Conservation (phyloP, 2,329 filamentous ascomycete genomes). For the Cylindrodendrum hubeiense region DNA sequence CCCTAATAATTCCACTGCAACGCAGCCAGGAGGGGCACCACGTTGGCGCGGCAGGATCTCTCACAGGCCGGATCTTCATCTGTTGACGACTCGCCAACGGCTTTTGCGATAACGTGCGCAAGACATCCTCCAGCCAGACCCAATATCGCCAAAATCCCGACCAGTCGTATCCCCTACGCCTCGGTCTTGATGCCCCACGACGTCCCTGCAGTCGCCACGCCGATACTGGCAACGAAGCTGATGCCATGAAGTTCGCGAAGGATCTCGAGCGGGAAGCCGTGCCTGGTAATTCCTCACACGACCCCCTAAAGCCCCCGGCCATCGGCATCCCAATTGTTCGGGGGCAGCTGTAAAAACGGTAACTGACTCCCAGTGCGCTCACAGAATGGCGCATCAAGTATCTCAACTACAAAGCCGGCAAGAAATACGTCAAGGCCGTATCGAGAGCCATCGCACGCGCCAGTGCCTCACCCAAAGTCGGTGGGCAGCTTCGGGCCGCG, state of each 20-base stretch:
- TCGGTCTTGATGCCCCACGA: conserved; percentile 31
- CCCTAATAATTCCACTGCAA: conserved; percentile 7
- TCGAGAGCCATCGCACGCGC: conserved; percentile 76
- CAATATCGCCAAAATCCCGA: not conserved
- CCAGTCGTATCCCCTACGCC: conserved; percentile 11
- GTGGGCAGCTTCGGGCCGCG: conserved; percentile 49
- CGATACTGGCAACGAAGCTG: conserved; percentile 24
- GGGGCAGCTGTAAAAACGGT: not conserved
- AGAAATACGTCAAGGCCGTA: conserved; percentile 92
- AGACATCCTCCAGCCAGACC: not conserved
- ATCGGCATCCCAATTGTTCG: conserved; percentile 1
- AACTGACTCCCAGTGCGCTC: conserved; percentile 16
- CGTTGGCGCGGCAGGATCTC: conserved; percentile 26
- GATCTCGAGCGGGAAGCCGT: conserved; percentile 90
- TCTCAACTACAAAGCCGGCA: conserved; percentile 93
- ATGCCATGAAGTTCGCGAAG: conserved; percentile 75
- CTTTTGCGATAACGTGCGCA: not conserved
- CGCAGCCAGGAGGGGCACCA: conserved; percentile 29
- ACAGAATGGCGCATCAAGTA: conserved; percentile 93
- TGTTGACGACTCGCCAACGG: not conserved
- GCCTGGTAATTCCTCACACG: conserved; percentile 68
- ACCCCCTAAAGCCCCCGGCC: conserved; percentile 4
- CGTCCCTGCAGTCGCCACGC: conserved; percentile 21
- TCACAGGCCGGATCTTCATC: conserved; percentile 6
- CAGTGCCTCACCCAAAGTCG: conserved; percentile 62